A percentile compares a stretch with the other conserved stretches of the same genome.
Conservation (phyloP, 2,329 filamentous ascomycete genomes). For the Periconia digitata region DNA sequence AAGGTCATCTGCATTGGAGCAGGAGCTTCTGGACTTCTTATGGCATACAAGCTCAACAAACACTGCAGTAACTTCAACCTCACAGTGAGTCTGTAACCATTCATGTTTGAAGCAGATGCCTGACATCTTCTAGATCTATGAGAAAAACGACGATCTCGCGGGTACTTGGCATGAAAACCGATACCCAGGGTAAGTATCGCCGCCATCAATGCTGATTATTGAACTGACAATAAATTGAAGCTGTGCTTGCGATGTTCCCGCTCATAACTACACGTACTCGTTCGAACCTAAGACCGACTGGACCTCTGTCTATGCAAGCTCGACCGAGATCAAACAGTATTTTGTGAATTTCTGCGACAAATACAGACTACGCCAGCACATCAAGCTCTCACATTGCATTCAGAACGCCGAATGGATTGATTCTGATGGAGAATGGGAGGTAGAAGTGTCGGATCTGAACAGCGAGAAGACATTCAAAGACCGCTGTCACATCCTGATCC, state of each 20-base stretch:
- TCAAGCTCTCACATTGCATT: slow-evolving; percentile 55
- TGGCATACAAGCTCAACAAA: slow-evolving; percentile 53
- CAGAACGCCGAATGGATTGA: slow-evolving; percentile 54
- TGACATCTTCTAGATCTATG: slow-evolving; percentile 39
- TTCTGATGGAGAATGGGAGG: slow-evolving; percentile 51
- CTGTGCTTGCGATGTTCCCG: slow-evolving; percentile 50
- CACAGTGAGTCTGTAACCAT: slow-evolving; percentile 16
- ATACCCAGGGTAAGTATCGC: slow-evolving; percentile 27
- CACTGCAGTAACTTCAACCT: slow-evolving; percentile 47
- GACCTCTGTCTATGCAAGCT: slow-evolving; percentile 51
- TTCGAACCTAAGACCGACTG: slow-evolving; percentile 52
- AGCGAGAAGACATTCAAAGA: slow-evolving; percentile 46
- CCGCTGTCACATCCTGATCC: slow-evolving; percentile 47
- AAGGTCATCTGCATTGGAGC: slow-evolving; percentile 53
- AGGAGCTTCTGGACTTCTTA: slow-evolving; percentile 51
- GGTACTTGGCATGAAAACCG: slow-evolving; percentile 52
- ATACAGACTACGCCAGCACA: slow-evolving; percentile 55
- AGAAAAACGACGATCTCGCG: slow-evolving; percentile 50
- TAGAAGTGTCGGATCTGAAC: slow-evolving; percentile 49
- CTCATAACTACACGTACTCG: slow-evolving; percentile 49
- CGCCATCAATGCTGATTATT: not conserved
- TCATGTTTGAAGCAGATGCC: not conserved
- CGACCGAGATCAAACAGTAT: slow-evolving; percentile 52
- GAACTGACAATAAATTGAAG: slow-evolving; percentile 16
- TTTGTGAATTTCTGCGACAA: slow-evolving; percentile 52